Evolutionary conservation across 805 yeast species (phyloP), one percentile per base, ranked within the genome.

Genomic region (Saccharomycopsis malanga): DNA sequence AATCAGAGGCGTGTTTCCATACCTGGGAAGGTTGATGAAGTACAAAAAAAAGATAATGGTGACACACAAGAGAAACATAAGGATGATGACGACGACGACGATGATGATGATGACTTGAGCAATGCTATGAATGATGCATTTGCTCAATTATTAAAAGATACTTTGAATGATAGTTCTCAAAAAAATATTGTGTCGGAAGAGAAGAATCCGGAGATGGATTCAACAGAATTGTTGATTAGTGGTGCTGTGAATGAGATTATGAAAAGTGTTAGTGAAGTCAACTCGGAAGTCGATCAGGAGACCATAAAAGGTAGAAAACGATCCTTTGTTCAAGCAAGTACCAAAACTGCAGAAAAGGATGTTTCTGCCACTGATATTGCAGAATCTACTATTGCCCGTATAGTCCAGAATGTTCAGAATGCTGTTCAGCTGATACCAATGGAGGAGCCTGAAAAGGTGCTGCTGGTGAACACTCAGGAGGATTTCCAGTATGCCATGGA

Each of bases 361-460:
- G 39, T 34, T 21, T 44, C 51, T 12, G 39, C 36, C 15, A 39
- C 35, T 2, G 44, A 20, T 18, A 17, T 43, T 12, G 50, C 50
- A n/a, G 49, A 50, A 17, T 48, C 48, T 6, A 52, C 54, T 4
- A 50, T 50, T 34, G 47, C 54, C 1, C 49, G 47, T 35, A 50
- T 50, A 24, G 54, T 50, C 17, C 41, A 41, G 38, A 50, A 47
- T 30, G 53, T 50, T 30, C 40, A 21, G n/a, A 34, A 44, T 40
- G 48, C 36, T 3, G 44, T 45, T 14, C 49, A 30, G 20, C 37
- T 29, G 32, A 20, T 34, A 7, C 44, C 35, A 15, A 34, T 14
- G 12, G 14, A 20, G 25, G 35, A 39, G 23, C 10, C 21, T 17
- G 25, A 45, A n/a, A n/a, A 29, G 32, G 27, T 24, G 12, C 42